These are phyloP conservation scores for Russula compacta DNA, from an alignment of 768 basidiomycete species.

Conservation along the genomic window DNA sequence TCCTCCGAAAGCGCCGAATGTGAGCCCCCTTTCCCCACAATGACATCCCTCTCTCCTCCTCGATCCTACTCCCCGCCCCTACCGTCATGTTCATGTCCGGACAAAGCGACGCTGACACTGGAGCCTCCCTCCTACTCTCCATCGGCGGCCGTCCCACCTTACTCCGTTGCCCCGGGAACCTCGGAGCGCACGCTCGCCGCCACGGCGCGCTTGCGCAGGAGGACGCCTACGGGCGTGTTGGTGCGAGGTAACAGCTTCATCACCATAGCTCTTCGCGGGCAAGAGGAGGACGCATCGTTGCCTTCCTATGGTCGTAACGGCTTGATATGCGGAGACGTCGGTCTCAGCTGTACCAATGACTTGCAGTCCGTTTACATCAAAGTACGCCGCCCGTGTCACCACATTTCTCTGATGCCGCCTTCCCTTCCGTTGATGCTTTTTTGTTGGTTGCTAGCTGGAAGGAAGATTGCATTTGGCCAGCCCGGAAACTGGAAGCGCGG, in stretches of 20 bases:
- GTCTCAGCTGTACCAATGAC: conserved; percentile 31
- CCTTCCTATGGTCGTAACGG: conserved; percentile 40
- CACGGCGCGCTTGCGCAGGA: conserved; percentile 27
- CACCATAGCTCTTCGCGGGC: conserved; percentile 38
- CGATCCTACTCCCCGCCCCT: not conserved
- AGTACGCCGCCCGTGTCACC: conserved; percentile 24
- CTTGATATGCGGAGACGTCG: conserved; percentile 35
- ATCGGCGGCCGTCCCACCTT: conserved; percentile 45
- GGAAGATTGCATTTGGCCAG: conserved; percentile 18
- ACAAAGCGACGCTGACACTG: not conserved
- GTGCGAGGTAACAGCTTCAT: conserved; percentile 32
- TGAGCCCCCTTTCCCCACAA: conserved; percentile 3
- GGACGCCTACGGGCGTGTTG: conserved; percentile 33
- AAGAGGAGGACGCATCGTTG: conserved; percentile 31
- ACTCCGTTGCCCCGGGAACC: conserved; percentile 43
- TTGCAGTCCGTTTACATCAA: conserved; percentile 38
- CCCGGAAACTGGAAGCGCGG: conserved; percentile 9
- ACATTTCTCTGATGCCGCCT: no score
- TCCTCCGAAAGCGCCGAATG: not conserved
- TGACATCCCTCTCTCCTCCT: not conserved
- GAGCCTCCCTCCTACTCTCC: conserved; percentile 46
- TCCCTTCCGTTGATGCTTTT: not conserved
- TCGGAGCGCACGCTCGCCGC: conserved; percentile 48
- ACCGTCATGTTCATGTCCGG: not conserved
- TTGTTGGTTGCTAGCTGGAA: conserved; percentile 18